Base-by-base conservation (phyloP, 2,329 filamentous ascomycete species). In the Alternaria sp. region DNA sequence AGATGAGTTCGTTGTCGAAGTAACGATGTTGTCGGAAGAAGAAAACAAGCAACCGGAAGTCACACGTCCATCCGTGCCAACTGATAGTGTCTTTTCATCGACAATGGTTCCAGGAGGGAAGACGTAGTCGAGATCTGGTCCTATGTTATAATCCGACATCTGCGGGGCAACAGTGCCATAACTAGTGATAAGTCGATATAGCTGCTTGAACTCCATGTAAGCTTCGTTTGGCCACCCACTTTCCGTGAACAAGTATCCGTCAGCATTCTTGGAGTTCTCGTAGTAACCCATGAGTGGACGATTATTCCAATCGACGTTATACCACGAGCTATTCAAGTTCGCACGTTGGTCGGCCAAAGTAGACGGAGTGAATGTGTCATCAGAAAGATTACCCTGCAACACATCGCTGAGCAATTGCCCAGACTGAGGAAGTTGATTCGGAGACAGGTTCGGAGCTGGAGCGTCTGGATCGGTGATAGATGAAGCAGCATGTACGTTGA, bases 201-300 rank as follows among this genome's bases (percentile, higher is more conserved):
- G 80, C 47, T 81, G 78, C 2, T 80, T 78, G 44, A 89, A 81
- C 64, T 88, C 85, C 34, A 89, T 75, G 65, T 83, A 88, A 20
- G 82, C 81, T 65, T 87, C 84, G n/a, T 83, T 85, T 0, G 88
- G 88, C 88, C 88, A 91, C 11, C 88, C 88, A 74, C 88, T 82
- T 1, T 80, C 70, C 0, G 87, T 89, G 20, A 80, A 81, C 2
- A 71, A 43, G 7, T 75, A 78, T 18, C 80, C 79, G 3, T 75
- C 66, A 11, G 66, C 48, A 41, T 78, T 66, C 28, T 74, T 68
- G 8, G 81, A 70, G 1, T 80, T 78, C 6, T 77, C 78, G 59
- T 86, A 88, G 66, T 89, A 91, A 24, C 82, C 81, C 3, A 75
- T 64, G 20, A 83, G 78, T 1, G 87, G 86, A 38, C 79, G 78